These are phyloP conservation scores for Sclerotinia glacialis DNA, from an alignment of 2,329 filamentous ascomycete genomes.

Conservation along the genomic window DNA sequence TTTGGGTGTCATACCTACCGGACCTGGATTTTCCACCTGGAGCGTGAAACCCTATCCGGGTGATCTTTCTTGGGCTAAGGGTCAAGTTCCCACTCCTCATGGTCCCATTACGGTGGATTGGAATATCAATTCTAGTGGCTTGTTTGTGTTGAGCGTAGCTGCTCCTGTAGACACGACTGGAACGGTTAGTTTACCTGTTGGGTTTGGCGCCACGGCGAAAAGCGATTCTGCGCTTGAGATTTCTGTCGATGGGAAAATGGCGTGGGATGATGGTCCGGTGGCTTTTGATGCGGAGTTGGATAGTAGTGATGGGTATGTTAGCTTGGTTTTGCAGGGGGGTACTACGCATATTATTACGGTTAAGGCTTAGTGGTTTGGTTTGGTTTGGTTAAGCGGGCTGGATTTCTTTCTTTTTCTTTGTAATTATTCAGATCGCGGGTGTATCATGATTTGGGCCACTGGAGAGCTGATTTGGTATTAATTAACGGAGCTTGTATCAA, in stretches of 20 bases:
- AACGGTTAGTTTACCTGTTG: constrained; percentile 32
- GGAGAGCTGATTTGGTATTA: too few species aligned
- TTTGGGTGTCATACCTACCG: constrained; percentile 47
- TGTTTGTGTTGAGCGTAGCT: constrained; percentile 38
- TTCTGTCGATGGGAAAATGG: constrained; percentile 26
- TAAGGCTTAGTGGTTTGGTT: background rate
- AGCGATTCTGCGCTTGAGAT: constrained; percentile 8
- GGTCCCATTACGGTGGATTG: constrained; percentile 44
- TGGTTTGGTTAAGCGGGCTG: too few species aligned
- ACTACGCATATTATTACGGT: constrained; percentile 4
- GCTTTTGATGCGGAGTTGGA: constrained; percentile 4
- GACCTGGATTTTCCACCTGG: constrained; percentile 47
- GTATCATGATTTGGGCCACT: background rate
- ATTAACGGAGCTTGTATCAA: too few species aligned
- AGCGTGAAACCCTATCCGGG: constrained; percentile 42
- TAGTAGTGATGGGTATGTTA: constrained; percentile 20
- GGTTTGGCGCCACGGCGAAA: constrained; percentile 6
- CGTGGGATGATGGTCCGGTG: constrained; percentile 15
- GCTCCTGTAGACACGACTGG: constrained; percentile 37
- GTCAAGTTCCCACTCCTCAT: constrained; percentile 45
- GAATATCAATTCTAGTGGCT: constrained; percentile 33
- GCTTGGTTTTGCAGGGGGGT: constrained; percentile 14
- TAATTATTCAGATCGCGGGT: background rate
- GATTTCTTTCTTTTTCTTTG: background rate
- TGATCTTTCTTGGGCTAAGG: constrained; percentile 45